Percentiles rank a stretch among this genome's conserved stretches.
Evolutionary conservation across 164 flowering plant genomes (phyloP).

Genomic region (Annona cherimola): DNA sequence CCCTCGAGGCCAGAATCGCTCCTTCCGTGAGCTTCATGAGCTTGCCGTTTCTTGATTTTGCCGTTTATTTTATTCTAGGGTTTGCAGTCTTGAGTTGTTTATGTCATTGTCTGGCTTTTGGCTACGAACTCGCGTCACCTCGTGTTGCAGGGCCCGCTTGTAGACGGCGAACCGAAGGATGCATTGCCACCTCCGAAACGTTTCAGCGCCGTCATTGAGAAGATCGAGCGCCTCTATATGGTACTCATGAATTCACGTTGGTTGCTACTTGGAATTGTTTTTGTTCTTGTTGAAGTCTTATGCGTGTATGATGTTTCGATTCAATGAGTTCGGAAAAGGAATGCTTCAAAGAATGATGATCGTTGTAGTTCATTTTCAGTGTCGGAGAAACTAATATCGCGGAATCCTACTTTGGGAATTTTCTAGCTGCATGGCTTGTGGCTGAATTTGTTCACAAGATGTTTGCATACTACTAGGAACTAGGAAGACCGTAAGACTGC

Average conservation of each 20-base stretch:
- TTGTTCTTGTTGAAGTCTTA: neutral
- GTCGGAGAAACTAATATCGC: too few relatives aligned
- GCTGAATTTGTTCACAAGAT: too few relatives aligned
- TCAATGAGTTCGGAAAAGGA: neutral
- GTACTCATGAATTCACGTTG: constrained; percentile 27
- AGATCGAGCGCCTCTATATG: constrained; percentile 92
- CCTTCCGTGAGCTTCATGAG: constrained; percentile 20
- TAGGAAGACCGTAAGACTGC: too few relatives aligned
- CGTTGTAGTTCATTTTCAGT: neutral
- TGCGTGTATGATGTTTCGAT: neutral
- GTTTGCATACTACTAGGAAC: too few relatives aligned
- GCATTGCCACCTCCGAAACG: constrained; percentile 57
- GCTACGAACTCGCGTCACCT: neutral
- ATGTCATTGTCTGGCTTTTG: neutral
- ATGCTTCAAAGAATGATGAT: neutral
- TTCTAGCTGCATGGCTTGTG: too few relatives aligned
- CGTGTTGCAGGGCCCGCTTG: constrained; percentile 31
- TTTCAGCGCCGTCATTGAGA: constrained; percentile 89
- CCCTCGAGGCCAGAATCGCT: constrained; percentile 43
- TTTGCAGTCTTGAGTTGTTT: neutral
- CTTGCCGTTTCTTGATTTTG: neutral
- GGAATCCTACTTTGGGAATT: too few relatives aligned
- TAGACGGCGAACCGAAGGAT: constrained; percentile 48
- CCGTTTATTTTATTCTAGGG: neutral
- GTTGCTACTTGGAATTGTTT: neutral